Base-by-base conservation (phyloP, 2,329 filamentous ascomycete species). In the Xylariaceae sp. region DNA sequence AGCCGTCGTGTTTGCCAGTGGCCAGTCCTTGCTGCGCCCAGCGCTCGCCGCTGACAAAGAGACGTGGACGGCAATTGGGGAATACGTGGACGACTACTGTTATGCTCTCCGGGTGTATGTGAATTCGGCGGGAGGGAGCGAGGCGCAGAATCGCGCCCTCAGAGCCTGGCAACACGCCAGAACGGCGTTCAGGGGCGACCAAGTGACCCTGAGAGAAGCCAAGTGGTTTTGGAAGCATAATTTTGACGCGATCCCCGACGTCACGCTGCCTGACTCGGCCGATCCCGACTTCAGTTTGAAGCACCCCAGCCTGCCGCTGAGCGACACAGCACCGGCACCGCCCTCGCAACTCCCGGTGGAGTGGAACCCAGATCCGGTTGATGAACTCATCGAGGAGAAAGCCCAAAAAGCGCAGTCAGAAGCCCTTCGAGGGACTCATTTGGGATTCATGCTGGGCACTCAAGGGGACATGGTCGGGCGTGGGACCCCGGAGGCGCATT, bases 161-260 rank as follows among this genome's bases (percentile, higher is more conserved):
- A 31, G 31, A 13, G 46, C 42, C 6, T 51, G 49, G 48, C 12
- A 39, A 3, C 40, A 50, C 22, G 48, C 44, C 6, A 30, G 36
- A 21, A 35, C 32, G 7, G 22, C 32, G 8, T 29, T 45, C 12
- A 42, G 33, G 6, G 34, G 32, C 9, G 15, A 31, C 10, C 28
- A 29, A 4, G 40, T 43, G 36, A 36, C 34, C 5, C 17, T 14
- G 3, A 25, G 18, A 1, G 32, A 39, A 17, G 37, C 39, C 4
- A 12, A 17, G 8, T 32, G 18, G 28, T 46, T 44, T 24, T 49
- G 40, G 46, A 33, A 29, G 18, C 8, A 32, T n/a, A 19, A 33
- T 21, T 40, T 39, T 19, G 30, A 28, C 6, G 26, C 16, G 5
- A 24, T 16, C 3, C 27, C 23, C 18, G 21, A 19, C 1, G 11